Base-by-base conservation (phyloP, 208 protist genomes). In the Balamuthia mandrillaris region DNA sequence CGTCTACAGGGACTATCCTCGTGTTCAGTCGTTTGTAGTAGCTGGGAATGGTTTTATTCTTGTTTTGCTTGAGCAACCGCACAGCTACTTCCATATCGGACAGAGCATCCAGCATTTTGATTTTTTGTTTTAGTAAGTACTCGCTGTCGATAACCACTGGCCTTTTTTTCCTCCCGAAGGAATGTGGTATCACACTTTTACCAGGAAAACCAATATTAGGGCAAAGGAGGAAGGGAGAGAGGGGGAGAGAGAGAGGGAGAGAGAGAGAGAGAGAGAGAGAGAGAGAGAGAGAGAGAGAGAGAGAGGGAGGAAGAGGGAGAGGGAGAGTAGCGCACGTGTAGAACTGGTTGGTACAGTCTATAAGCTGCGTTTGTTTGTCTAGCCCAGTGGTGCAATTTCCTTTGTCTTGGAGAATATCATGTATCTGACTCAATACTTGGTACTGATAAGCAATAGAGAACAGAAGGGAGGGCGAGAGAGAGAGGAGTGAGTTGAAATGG, bases 121-220 rank as follows among this genome's bases (percentile, higher is more conserved):
- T 7, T 10, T n/a, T 31, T 18, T 2, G 54, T 16, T 52, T 52
- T 44, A 24, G 18, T 6, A 24, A 29, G 1, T 70, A 3, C 16
- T 29, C 14, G 18, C 14, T 16, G 61, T 0, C n/a, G 61, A 3
- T 18, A 16, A 10, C 14, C 10, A 29, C n/a, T 9, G 56, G 14
- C 27, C 42, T 51, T 6, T 89, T 88, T 61, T 88, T 86, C n/a
- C 3, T 86, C n/a, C 87, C 78, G 24, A 90, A 47, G 35, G 81
- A 54, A 42, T 56, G 41, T 14, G 35, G 41, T n/a, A 66, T 41
- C 41, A 56, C 44, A 56, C 88, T 90, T 16, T 82, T 47, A 3
- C 70, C 49, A 29, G 63, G 77, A n/a, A n/a, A n/a, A n/a, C n/a
- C 37, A 33, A 39, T n/a, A 51, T 31, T 24, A 81, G 21, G 0